Conservation (phyloP, 306 rosid genomes). For the Mimosa pudica region DNA sequence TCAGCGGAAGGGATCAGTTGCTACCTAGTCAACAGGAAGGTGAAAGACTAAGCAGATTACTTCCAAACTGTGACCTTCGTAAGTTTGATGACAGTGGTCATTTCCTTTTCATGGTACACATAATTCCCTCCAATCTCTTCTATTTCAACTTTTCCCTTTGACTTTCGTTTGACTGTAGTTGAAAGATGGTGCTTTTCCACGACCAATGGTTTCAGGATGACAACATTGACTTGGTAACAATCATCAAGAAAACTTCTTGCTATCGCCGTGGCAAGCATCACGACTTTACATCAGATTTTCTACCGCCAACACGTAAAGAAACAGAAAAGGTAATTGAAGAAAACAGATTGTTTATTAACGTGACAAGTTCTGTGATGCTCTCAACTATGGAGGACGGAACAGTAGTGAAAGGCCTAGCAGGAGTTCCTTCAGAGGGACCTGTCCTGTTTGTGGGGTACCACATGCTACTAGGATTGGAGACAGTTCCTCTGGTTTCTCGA, state of each 20-base stretch:
- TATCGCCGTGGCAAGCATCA: slow-evolving; percentile 70
- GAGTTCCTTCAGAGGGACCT: slow-evolving; percentile 89
- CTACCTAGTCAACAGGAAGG: slow-evolving; percentile 78
- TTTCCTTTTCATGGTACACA: slow-evolving; percentile 74
- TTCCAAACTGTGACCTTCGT: slow-evolving; percentile 63
- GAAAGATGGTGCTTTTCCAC: neutral
- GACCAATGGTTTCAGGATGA: slow-evolving; percentile 59
- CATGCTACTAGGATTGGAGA: slow-evolving; percentile 83
- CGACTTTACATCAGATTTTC: slow-evolving; percentile 71
- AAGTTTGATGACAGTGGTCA: slow-evolving; percentile 69
- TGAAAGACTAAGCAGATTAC: slow-evolving; percentile 45
- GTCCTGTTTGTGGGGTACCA: slow-evolving; percentile 90
- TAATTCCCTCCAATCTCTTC: slow-evolving; percentile 12
- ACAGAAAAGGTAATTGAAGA: slow-evolving; percentile 40
- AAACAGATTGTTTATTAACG: slow-evolving; percentile 46
- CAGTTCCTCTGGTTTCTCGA: slow-evolving; percentile 53
- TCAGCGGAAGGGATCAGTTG: slow-evolving; percentile 74
- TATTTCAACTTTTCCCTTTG: slow-evolving; percentile 6
- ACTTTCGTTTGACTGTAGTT: slow-evolving; percentile 13
- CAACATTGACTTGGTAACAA: slow-evolving; percentile 59
- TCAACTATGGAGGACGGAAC: slow-evolving; percentile 83
- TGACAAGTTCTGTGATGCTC: slow-evolving; percentile 71
- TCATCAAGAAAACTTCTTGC: slow-evolving; percentile 63
- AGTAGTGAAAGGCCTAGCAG: slow-evolving; percentile 76
- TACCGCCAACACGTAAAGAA: slow-evolving; percentile 68